Conservation (phyloP, 2,329 filamentous ascomycete species). For the Aspergillus brasiliensis region DNA sequence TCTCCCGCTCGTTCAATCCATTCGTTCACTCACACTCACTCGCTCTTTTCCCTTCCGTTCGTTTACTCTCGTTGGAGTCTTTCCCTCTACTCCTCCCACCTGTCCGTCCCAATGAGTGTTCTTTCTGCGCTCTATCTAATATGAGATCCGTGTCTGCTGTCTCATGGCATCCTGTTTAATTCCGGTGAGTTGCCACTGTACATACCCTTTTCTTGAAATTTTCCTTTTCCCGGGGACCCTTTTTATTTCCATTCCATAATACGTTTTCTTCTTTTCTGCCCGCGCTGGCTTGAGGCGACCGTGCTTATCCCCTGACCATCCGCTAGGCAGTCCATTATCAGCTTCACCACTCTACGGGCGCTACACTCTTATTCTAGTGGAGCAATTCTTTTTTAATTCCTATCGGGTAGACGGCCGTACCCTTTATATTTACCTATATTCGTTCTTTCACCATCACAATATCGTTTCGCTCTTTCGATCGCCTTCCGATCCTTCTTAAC, state of each 20-base stretch:
- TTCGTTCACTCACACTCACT: constrained; percentile 23
- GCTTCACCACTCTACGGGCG: constrained; percentile 2
- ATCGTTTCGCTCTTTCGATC: neutral
- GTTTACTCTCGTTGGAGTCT: constrained; percentile 7
- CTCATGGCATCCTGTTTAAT: constrained; percentile 14
- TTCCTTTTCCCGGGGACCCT: neutral
- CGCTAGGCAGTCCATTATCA: constrained; percentile 7
- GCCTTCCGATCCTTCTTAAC: neutral
- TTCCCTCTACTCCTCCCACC: neutral
- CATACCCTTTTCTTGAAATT: neutral
- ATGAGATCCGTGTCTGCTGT: constrained; percentile 7
- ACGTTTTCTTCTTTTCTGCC: neutral
- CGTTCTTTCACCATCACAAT: constrained; percentile 5
- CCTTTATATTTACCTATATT: neutral
- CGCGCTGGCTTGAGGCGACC: neutral
- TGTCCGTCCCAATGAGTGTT: constrained; percentile 5
- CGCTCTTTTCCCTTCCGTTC: constrained; percentile 17
- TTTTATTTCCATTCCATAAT: neutral
- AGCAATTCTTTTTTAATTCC: neutral
- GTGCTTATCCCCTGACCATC: constrained; percentile 17
- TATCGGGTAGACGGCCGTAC: neutral
- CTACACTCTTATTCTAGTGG: neutral
- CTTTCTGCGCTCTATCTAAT: constrained; percentile 7
- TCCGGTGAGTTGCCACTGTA: constrained; percentile 7
- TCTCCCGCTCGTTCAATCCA: constrained; percentile 28